Conservation (phyloP, 441 rosid genomes). For the Melastoma candidum region DNA sequence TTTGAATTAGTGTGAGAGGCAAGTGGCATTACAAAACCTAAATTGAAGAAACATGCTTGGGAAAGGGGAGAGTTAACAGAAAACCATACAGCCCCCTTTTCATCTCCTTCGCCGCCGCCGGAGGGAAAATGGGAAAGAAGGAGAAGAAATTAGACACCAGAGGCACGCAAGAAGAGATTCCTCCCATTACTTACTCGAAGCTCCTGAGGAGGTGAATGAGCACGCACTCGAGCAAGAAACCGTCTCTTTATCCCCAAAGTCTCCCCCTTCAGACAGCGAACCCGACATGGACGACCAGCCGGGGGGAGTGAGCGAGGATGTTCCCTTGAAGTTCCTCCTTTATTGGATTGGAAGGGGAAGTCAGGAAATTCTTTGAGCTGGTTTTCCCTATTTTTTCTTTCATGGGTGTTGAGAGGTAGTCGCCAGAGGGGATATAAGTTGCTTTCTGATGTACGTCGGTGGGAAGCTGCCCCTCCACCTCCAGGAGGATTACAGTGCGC, state of each 20-base stretch:
- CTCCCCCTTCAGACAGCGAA: slow-evolving; percentile 18
- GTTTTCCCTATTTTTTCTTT: background rate
- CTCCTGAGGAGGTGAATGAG: slow-evolving; percentile 21
- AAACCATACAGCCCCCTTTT: too few species aligned
- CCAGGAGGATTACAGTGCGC: slow-evolving; percentile 50
- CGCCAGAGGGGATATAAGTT: slow-evolving; percentile 95
- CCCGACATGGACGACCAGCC: slow-evolving; percentile 21
- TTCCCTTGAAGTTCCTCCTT: slow-evolving; percentile 68
- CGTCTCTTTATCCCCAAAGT: slow-evolving; percentile 7
- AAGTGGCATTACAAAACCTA: too few species aligned
- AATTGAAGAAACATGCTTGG: too few species aligned
- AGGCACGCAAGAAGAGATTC: slow-evolving; percentile 29
- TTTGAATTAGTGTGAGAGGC: too few species aligned
- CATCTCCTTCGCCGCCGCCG: too few species aligned
- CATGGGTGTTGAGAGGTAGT: slow-evolving; percentile 30
- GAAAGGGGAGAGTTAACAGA: too few species aligned
- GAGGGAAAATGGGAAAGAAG: slow-evolving; percentile 45
- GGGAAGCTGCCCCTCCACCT: slow-evolving; percentile 78
- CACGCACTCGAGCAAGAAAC: slow-evolving; percentile 4
- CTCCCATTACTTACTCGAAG: slow-evolving; percentile 25
- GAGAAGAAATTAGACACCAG: slow-evolving; percentile 56
- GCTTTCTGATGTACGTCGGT: slow-evolving; percentile 70
- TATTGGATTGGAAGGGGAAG: background rate
- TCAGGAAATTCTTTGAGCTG: background rate
- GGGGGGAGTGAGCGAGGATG: slow-evolving; percentile 20